Evolutionary conservation across 116 monocot species (phyloP).

Genomic region (Iris pallida): DNA sequence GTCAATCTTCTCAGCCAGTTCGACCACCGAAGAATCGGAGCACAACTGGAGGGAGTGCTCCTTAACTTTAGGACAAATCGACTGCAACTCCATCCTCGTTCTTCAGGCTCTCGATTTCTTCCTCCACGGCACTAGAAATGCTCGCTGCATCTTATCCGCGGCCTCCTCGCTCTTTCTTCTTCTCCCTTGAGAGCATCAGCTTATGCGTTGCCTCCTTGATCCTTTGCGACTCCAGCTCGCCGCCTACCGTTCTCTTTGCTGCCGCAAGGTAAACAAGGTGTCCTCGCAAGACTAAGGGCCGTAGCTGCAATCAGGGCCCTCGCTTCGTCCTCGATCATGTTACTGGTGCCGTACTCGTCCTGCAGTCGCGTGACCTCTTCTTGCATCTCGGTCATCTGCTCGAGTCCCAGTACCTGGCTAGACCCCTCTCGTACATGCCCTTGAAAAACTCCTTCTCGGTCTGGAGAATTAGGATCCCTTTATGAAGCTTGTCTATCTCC

Average conservation of each 20-base stretch:
- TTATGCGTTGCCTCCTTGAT: constrained; percentile 25
- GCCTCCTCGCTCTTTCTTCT: not conserved
- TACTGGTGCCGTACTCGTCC: constrained; percentile 23
- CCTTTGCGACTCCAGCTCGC: constrained; percentile 21
- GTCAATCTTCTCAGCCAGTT: constrained; percentile 40
- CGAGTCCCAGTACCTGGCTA: constrained; percentile 36
- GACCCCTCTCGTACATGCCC: constrained; percentile 24
- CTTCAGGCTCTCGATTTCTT: constrained; percentile 2
- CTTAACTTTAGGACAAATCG: constrained; percentile 30
- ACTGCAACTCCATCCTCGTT: constrained; percentile 26
- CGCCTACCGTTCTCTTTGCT: constrained; percentile 22
- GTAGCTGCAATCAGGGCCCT: constrained; percentile 41
- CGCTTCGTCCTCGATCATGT: constrained; percentile 46
- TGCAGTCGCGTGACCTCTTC: constrained; percentile 32
- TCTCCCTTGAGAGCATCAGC: constrained; percentile 22
- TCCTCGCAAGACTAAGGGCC: constrained; percentile 46
- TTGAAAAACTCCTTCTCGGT: constrained; percentile 53
- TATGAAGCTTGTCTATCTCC: constrained; percentile 45
- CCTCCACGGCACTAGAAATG: not conserved
- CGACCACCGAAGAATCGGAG: constrained; percentile 29
- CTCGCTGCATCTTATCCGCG: not conserved
- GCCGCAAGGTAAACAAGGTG: constrained; percentile 27
- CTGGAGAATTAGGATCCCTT: constrained; percentile 36
- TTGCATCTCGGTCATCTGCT: constrained; percentile 31
- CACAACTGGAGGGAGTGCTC: constrained; percentile 10